Percentiles rank a stretch among this genome's conserved stretches.
phyloP scores from a whole-genome alignment of 192 early-diverging fungal species.

The Dissophora globulifera region DNA sequence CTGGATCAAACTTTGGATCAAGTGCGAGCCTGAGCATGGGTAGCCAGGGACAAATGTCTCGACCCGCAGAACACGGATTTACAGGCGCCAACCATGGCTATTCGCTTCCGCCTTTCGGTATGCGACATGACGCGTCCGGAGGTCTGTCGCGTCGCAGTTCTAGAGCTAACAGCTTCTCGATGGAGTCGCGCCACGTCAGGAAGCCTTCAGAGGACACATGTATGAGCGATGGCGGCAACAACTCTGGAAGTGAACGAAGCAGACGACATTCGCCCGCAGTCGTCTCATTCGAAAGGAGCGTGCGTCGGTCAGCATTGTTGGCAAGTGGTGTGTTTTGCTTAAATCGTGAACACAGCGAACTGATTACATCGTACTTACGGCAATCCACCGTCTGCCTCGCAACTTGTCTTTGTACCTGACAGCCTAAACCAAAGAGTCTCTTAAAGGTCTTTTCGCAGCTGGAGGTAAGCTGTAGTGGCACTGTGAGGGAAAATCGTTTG shows the following conservation, averaged over 20 bases:
- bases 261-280: constrained; percentile 45
- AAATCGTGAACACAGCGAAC: no score
- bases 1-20: constrained; percentile 34
- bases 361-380: no score
- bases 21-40: not conserved
- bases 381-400: not conserved
- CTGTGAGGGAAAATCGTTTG: no score
- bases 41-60: not conserved
- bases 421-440: constrained; percentile 49
- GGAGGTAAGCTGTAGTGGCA: constrained; percentile 29
- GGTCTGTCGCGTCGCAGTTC: constrained; percentile 35
- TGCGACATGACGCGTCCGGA: constrained; percentile 14
- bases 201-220: constrained; percentile 44
- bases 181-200: constrained; percentile 42
- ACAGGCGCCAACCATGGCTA: constrained; percentile 13
- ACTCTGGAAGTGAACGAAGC: constrained; percentile 48
- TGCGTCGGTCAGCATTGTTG: constrained; percentile 38
- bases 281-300: constrained; percentile 42
- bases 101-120: constrained; percentile 37
- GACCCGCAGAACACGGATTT: constrained; percentile 1
- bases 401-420: not conserved
- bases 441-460: constrained; percentile 49
- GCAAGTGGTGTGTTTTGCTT: no score
- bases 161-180: constrained; percentile 42
- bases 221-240: constrained; percentile 52